These are phyloP conservation scores for Termitomyces sp. DNA, from an alignment of 768 basidiomycete genomes.

Conservation along the genomic window DNA sequence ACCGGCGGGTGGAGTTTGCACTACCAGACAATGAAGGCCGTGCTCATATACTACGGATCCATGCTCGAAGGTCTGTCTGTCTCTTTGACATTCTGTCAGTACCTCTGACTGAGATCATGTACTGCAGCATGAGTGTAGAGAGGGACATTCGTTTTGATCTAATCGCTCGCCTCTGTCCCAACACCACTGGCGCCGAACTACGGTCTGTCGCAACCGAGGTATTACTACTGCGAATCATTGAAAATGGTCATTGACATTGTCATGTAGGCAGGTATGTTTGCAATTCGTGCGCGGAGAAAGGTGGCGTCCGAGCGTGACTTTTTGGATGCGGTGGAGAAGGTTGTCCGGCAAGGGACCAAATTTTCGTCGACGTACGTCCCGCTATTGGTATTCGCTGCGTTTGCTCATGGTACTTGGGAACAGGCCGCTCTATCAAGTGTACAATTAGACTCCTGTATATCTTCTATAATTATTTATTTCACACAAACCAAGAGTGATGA, in stretches of 20 bases:
- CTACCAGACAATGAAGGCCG: conserved; percentile 94
- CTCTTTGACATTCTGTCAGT: neutral
- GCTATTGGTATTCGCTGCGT: neutral
- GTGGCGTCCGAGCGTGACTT: conserved; percentile 98
- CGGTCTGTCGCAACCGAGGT: conserved; percentile 97
- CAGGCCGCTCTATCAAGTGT: conserved; percentile 89
- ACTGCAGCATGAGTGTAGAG: conserved; percentile 88
- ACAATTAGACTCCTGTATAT: conserved; percentile 58
- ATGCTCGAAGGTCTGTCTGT: conserved; percentile 81
- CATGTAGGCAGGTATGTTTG: conserved; percentile 97
- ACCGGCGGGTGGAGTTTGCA: conserved; percentile 95
- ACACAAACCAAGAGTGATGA: neutral
- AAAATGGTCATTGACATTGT: neutral
- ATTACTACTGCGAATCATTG: conserved; percentile 12
- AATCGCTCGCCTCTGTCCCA: conserved; percentile 94
- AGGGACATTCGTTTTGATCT: conserved; percentile 96
- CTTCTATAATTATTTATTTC: conserved; percentile 6
- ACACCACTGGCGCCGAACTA: conserved; percentile 97
- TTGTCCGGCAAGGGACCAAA: conserved; percentile 95
- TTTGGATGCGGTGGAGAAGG: conserved; percentile 97
- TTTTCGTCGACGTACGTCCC: conserved; percentile 92
- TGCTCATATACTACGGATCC: conserved; percentile 94
- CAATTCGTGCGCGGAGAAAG: conserved; percentile 93
- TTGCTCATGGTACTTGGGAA: conserved; percentile 5
- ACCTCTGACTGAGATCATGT: conserved; percentile 1